Evolutionary conservation across 768 basidiomycete genomes (phyloP).

Genomic region (Boletus pseudopeckii): DNA sequence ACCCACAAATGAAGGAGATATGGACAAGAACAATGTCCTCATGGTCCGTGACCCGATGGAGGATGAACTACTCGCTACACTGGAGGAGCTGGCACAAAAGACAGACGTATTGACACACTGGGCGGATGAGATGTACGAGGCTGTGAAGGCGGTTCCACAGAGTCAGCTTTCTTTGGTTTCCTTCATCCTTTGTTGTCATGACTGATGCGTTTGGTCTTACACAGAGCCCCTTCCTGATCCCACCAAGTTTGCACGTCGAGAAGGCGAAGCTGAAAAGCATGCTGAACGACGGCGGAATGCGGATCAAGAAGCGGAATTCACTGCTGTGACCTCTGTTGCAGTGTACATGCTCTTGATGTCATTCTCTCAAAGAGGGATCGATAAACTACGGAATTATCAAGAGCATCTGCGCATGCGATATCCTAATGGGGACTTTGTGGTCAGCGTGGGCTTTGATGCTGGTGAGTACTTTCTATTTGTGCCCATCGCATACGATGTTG

Average conservation of each 20-base stretch:
- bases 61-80: slow-evolving; percentile 69
- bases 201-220: slow-evolving; percentile 1
- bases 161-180: slow-evolving; percentile 47
- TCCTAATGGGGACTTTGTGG: slow-evolving; percentile 69
- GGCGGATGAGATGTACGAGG: slow-evolving; percentile 93
- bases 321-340: slow-evolving; percentile 82
- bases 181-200: background rate
- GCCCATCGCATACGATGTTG: slow-evolving; percentile 7
- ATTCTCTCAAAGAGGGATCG: slow-evolving; percentile 91
- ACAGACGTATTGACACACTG: slow-evolving; percentile 90
- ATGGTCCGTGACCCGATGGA: slow-evolving; percentile 66
- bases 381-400: slow-evolving; percentile 72
- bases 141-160: slow-evolving; percentile 79
- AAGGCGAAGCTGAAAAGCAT: slow-evolving; percentile 69
- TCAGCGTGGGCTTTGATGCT: slow-evolving; percentile 78
- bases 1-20: slow-evolving; percentile 40
- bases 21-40: slow-evolving; percentile 13
- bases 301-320: slow-evolving; percentile 76
- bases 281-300: slow-evolving; percentile 67
- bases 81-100: slow-evolving; percentile 95
- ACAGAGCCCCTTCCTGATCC: slow-evolving; percentile 82
- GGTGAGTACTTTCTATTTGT: slow-evolving; percentile 40
- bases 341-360: slow-evolving; percentile 90
- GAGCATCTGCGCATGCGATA: slow-evolving; percentile 80
- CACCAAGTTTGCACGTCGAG: slow-evolving; percentile 63